A percentile compares a stretch with the other conserved stretches of the same genome.
These are phyloP conservation scores for Styphnolobium japonicum DNA, from an alignment of 306 rosid species.

Conservation along the genomic window DNA sequence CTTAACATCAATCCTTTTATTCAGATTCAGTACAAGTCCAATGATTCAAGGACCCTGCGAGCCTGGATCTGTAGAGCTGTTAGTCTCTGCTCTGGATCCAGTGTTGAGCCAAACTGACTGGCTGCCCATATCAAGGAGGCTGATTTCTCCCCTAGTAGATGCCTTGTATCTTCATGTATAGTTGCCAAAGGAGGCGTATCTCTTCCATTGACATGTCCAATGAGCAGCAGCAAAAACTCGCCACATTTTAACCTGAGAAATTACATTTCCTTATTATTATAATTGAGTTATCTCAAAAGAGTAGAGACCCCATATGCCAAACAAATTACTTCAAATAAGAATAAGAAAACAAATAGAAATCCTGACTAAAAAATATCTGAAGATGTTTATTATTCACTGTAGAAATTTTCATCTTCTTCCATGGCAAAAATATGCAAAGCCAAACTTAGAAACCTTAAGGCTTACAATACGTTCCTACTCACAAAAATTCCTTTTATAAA, in stretches of 20 bases:
- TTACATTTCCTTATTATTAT: background rate
- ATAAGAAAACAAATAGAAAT: background rate
- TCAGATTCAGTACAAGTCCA: slow-evolving; percentile 61
- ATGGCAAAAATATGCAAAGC: background rate
- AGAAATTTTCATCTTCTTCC: background rate
- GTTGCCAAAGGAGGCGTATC: slow-evolving; percentile 75
- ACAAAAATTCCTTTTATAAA: background rate
- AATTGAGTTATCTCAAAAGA: background rate
- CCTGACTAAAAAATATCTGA: background rate
- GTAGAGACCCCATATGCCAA: background rate
- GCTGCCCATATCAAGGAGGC: slow-evolving; percentile 99
- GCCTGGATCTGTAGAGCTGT: slow-evolving; percentile 89
- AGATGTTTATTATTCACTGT: background rate
- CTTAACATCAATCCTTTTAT: background rate
- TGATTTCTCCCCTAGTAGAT: slow-evolving; percentile 85
- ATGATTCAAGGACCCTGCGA: slow-evolving; percentile 86
- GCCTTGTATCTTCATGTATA: slow-evolving; percentile 80
- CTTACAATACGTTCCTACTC: background rate
- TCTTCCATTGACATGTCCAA: slow-evolving; percentile 86
- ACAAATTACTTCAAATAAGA: background rate
- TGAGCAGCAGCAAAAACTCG: slow-evolving; percentile 79
- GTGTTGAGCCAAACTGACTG: slow-evolving; percentile 88
- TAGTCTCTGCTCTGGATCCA: slow-evolving; percentile 81
- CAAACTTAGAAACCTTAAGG: background rate
- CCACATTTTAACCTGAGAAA: slow-evolving; percentile 85